These are phyloP conservation scores for Volvox reticuliferus DNA, from an alignment of 139 green algal species.

Conservation along the genomic window DNA sequence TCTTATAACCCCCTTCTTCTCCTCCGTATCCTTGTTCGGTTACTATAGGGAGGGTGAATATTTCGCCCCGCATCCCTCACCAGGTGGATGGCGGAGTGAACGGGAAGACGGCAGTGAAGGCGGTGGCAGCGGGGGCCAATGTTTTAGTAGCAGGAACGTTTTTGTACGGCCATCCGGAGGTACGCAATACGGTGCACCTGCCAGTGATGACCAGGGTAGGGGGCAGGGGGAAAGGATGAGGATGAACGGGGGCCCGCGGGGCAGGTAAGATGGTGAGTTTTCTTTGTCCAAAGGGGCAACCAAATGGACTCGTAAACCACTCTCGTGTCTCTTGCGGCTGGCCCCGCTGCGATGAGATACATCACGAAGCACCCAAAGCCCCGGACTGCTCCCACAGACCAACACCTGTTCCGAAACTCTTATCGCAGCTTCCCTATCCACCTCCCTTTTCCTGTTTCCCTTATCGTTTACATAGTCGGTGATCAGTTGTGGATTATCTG, in stretches of 20 bases:
- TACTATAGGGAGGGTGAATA: not conserved
- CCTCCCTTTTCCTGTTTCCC: not conserved
- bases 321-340: not conserved
- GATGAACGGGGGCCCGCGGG: too few relatives aligned
- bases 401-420: too few relatives aligned
- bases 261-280: too few relatives aligned
- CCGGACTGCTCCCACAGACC: too few relatives aligned
- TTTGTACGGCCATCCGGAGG: constrained; percentile 71
- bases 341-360: too few relatives aligned
- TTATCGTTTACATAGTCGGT: not conserved
- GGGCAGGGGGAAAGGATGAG: not conserved
- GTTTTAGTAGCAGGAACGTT: constrained; percentile 88
- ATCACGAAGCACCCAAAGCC: too few relatives aligned
- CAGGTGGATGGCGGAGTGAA: constrained; percentile 90
- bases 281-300: not conserved
- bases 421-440: too few relatives aligned
- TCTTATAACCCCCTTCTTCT: not conserved
- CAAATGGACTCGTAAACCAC: not conserved
- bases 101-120: constrained; percentile 70
- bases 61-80: not conserved
- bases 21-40: not conserved
- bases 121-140: constrained; percentile 86
- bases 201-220: not conserved
- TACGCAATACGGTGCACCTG: not conserved
- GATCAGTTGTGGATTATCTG: too few relatives aligned